Conservation (phyloP, 306 rosid species). For the Rosa rugosa region DNA sequence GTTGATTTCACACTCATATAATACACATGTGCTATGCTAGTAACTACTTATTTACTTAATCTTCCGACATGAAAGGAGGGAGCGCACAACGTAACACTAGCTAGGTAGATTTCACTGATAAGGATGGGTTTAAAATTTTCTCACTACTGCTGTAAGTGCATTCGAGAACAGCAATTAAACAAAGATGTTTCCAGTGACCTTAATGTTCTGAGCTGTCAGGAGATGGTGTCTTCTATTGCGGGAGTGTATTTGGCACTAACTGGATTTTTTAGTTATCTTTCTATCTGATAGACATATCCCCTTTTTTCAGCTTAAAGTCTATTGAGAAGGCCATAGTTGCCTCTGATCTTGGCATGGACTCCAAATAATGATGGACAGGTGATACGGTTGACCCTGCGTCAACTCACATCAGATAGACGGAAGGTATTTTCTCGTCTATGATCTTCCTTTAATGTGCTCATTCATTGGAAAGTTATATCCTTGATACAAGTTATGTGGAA, state of each 20-base stretch:
- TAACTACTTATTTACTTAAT: no score
- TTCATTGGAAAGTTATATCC: background rate
- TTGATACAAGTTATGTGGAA: background rate
- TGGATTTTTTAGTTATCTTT: background rate
- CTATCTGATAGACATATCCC: background rate
- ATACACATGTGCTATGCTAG: no score
- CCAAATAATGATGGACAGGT: slow-evolving; percentile 94
- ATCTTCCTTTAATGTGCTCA: background rate
- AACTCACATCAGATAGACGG: slow-evolving; percentile 84
- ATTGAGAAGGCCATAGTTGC: slow-evolving; percentile 93
- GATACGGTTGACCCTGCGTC: slow-evolving; percentile 79
- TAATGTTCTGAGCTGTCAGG: slow-evolving; percentile 10
- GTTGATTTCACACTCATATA: no score
- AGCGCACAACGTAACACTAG: no score
- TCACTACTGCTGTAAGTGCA: slow-evolving; percentile 1
- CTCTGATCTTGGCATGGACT: slow-evolving; percentile 84
- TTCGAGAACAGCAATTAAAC: background rate
- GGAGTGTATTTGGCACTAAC: background rate
- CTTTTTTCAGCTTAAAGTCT: slow-evolving; percentile 66
- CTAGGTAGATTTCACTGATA: background rate
- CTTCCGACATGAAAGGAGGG: no score
- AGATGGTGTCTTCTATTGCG: slow-evolving; percentile 4
- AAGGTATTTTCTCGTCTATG: slow-evolving; percentile 53
- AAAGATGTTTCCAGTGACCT: background rate
- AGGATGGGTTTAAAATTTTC: background rate